These are phyloP conservation scores for Cyberlindnera amylophila DNA, from an alignment of 805 yeast species.

Conservation along the genomic window DNA sequence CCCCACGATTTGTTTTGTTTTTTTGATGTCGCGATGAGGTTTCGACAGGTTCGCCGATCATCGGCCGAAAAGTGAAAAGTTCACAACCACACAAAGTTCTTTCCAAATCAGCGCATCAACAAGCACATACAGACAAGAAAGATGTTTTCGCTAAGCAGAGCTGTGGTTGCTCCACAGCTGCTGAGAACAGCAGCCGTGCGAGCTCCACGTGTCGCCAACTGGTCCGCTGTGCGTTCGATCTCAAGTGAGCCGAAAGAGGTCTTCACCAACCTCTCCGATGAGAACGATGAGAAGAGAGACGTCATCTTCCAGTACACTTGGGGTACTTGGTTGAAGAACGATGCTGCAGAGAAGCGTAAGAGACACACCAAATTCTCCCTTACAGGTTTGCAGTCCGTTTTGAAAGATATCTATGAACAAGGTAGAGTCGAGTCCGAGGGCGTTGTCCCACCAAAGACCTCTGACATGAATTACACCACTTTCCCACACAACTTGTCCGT, in stretches of 20 bases:
- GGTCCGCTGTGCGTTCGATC: conserved; percentile 25
- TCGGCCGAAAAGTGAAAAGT: conserved; percentile 3
- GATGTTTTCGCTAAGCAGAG: conserved; percentile 20
- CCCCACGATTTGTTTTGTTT: not conserved
- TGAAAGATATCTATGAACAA: conserved; percentile 40
- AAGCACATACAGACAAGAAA: not conserved
- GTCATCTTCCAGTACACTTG: conserved; percentile 84
- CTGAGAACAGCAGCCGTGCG: conserved; percentile 9
- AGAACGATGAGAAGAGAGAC: conserved; percentile 62
- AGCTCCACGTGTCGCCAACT: conserved; percentile 1
- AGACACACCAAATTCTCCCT: conserved; percentile 81
- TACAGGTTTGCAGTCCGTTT: conserved; percentile 62
- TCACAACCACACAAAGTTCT: not conserved
- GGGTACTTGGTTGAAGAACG: conserved; percentile 93
- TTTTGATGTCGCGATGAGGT: not conserved
- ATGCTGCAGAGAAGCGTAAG: conserved; percentile 64
- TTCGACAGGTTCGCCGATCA: not conserved
- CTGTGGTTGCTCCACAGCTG: conserved; percentile 12
- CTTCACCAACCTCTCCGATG: conserved; percentile 54
- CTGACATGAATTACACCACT: conserved; percentile 37
- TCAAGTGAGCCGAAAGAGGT: conserved; percentile 31
- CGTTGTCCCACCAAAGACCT: conserved; percentile 33
- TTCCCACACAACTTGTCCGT: conserved; percentile 47
- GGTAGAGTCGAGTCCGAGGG: conserved; percentile 33
- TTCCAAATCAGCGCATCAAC: not conserved